These are phyloP conservation scores for Parathielavia hyrcaniae DNA, from an alignment of 495 filamentous ascomycete species.

Conservation along the genomic window DNA sequence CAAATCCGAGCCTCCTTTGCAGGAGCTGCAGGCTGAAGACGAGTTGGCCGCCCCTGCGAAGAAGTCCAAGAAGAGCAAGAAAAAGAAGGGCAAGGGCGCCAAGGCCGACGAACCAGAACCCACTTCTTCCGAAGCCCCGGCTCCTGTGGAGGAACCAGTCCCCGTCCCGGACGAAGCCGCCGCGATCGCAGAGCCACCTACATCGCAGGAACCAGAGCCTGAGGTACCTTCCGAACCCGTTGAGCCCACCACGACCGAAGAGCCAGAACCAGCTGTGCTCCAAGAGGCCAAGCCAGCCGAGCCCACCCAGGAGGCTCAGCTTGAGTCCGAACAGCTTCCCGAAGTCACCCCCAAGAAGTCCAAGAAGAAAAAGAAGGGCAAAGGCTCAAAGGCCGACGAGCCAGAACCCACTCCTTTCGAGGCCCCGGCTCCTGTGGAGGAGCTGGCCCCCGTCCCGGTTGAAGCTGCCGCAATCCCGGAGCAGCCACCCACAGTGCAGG, in stretches of 20 bases:
- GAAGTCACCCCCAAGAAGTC: constrained; percentile 21
- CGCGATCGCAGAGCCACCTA: not conserved
- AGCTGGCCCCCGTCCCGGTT: not conserved
- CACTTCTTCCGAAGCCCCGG: not conserved
- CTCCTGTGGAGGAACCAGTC: not conserved
- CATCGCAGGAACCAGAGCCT: not conserved
- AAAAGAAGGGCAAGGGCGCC: constrained; percentile 19
- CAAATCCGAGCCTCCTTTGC: too few species aligned
- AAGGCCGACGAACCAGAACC: not conserved
- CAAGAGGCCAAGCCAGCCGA: not conserved
- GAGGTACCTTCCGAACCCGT: not conserved
- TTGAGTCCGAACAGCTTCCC: not conserved
- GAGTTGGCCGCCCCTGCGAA: too few species aligned
- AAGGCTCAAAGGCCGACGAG: not conserved
- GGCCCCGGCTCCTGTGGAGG: not conserved
- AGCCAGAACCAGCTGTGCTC: not conserved
- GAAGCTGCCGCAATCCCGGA: not conserved
- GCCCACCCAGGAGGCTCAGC: not conserved
- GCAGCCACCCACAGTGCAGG: not conserved
- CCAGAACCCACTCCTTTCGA: not conserved
- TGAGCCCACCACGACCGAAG: not conserved
- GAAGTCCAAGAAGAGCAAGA: constrained; percentile 35
- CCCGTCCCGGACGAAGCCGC: not conserved
- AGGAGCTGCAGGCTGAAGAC: too few species aligned
- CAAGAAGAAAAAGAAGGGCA: constrained; percentile 32